A percentile compares a stretch with the other conserved stretches of the same genome.
Evolutionary conservation across 805 yeast species (phyloP).

Genomic region (Ascoidea asiatica): DNA sequence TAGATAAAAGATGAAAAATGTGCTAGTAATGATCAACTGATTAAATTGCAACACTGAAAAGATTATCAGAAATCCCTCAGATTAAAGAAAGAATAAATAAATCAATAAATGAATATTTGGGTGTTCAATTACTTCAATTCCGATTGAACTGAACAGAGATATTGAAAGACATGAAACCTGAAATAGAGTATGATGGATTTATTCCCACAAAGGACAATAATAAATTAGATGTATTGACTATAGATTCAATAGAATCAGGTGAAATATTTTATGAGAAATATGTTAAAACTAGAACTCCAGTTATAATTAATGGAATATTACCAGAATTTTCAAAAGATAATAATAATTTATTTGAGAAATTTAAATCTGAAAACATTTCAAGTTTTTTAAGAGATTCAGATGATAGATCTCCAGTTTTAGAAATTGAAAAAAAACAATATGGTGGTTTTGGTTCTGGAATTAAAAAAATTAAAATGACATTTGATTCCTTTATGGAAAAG

Average conservation of each 20-base stretch:
- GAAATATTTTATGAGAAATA: slow-evolving; percentile 26
- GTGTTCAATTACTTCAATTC: neutral
- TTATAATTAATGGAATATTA: slow-evolving; percentile 27
- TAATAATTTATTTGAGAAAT: slow-evolving; percentile 11
- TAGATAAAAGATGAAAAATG: no score
- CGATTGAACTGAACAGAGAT: neutral
- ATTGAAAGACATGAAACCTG: neutral
- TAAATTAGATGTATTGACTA: neutral
- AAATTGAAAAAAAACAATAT: slow-evolving; percentile 42
- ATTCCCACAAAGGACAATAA: neutral
- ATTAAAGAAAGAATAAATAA: neutral
- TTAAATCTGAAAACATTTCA: slow-evolving; percentile 23
- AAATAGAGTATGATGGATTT: slow-evolving; percentile 2
- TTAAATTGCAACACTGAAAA: no score
- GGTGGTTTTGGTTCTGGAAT: slow-evolving; percentile 64
- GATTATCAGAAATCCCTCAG: neutral
- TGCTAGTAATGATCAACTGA: no score
- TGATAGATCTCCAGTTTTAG: slow-evolving; percentile 19
- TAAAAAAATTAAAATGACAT: slow-evolving; percentile 33
- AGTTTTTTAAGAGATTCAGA: slow-evolving; percentile 22
- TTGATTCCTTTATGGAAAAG: slow-evolving; percentile 32
- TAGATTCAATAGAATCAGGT: slow-evolving; percentile 11
- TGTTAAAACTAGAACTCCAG: slow-evolving; percentile 34
- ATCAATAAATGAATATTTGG: neutral
- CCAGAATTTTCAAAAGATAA: slow-evolving; percentile 17